Percentiles rank a stretch among this genome's conserved stretches.
These are phyloP conservation scores for Zasmidium angulare DNA, from an alignment of 2,329 filamentous ascomycete species.

Conservation along the genomic window DNA sequence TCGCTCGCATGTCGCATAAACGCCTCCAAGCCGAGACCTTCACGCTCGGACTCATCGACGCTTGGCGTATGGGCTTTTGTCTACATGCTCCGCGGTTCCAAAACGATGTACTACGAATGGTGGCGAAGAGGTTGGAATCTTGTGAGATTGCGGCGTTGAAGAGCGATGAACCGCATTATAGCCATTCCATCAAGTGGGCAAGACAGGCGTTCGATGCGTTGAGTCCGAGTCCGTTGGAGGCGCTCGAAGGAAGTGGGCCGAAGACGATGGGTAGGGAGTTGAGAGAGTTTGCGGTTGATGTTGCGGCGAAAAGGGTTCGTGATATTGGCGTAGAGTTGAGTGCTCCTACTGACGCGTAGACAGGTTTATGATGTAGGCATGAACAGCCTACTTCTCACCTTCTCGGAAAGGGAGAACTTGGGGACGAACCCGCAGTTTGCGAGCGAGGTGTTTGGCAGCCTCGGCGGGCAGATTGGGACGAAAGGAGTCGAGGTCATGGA, in stretches of 20 bases:
- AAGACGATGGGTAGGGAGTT: background rate
- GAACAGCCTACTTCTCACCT: slow-evolving; percentile 6
- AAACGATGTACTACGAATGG: background rate
- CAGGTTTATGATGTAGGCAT: slow-evolving; percentile 4
- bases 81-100: background rate
- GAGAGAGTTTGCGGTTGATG: slow-evolving; percentile 12
- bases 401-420: slow-evolving; percentile 6
- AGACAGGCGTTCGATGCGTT: slow-evolving; percentile 1
- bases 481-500: slow-evolving; percentile 8
- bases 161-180: background rate
- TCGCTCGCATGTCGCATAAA: background rate
- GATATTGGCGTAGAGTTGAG: background rate
- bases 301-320: slow-evolving; percentile 7
- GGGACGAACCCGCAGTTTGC: background rate
- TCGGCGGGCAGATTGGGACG: slow-evolving; percentile 12
- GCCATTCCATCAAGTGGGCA: slow-evolving; percentile 1
- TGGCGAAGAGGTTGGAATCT: background rate
- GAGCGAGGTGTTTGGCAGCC: slow-evolving; percentile 6
- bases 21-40: background rate
- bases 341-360: background rate
- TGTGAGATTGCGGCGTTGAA: background rate
- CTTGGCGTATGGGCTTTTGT: background rate
- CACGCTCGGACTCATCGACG: background rate
- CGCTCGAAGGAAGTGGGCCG: background rate
- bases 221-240: background rate